Evolutionary conservation across 148 eudicot species (phyloP), one percentile per base, ranked within the genome.

Genomic region (Spergularia marina): DNA sequence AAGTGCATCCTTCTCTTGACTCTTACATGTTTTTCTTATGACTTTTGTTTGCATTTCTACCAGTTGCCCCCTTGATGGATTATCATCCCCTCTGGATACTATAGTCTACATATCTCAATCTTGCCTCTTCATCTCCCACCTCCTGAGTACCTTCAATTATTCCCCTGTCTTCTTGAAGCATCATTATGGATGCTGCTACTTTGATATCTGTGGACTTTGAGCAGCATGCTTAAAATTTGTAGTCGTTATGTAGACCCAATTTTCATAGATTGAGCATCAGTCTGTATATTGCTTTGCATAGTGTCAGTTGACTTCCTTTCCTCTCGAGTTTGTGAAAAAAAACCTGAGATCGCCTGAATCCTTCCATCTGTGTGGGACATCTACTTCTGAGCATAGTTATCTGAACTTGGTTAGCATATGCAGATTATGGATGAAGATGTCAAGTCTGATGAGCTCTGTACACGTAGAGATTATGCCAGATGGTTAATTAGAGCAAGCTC

Each of bases 401-500:
- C 56, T 77, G 68, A 74, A 59, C 78, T 30, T 78, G 77, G 72
- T 84, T 85, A 89, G 82, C 86, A 84, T 81, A 79, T 85, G 83
- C 94, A 95, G 98, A 90, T 95, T 68, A 84, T 92, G 81, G 96
- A 92, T 75, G 91, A 91, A 62, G 88, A 86, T 81, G 90, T 86
- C 68, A 82, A 78, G 85, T 90, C 87, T 40, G 87, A 82, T 81
- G 92, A 87, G 70, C 87, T 95, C 75, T 95, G 98, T 77, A 86
- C 90, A 4, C 90, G 95, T 80, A 87, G 97, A 86, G 96, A 95
- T 80, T 95, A 92, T 75, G 94, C 96, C 70, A 87, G 98, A 79
- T 95, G 97, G 98, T 80, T 92, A 75, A 88, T 92, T 59, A 83
- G 82, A 67, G 86, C 80, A 44, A 89, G 83, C 81, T 86, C 90